phyloP scores from a whole-genome alignment of 129 eudicot species.

The Scalesia atractyloides region DNA sequence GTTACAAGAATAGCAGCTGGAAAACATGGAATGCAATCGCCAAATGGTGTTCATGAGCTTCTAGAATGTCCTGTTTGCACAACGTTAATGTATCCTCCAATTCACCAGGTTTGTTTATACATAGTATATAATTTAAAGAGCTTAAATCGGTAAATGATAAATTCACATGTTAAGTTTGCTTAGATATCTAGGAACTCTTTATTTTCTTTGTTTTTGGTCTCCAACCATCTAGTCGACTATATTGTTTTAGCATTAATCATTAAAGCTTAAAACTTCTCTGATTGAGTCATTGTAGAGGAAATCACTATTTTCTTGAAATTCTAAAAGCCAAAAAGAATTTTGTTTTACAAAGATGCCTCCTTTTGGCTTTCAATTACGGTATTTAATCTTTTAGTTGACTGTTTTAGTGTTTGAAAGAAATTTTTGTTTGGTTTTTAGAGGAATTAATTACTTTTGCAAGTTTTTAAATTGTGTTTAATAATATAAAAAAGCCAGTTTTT shows the following conservation, averaged over 20 bases:
- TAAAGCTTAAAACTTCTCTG: neutral
- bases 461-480: neutral
- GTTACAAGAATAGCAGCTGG: conserved; percentile 33
- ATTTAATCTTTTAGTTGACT: neutral
- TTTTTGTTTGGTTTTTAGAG: neutral
- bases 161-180: conserved; percentile 2
- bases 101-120: conserved; percentile 72
- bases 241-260: neutral
- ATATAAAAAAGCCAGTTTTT: neutral
- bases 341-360: neutral
- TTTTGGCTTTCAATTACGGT: neutral
- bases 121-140: conserved; percentile 4
- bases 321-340: neutral
- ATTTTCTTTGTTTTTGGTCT: neutral
- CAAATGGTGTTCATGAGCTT: conserved; percentile 75
- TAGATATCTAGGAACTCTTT: neutral
- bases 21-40: conserved; percentile 54
- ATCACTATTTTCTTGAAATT: conserved; percentile 6
- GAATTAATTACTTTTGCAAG: neutral
- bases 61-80: conserved; percentile 81
- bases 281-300: neutral
- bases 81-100: conserved; percentile 79
- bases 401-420: neutral
- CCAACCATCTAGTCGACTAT: neutral
- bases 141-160: conserved; percentile 1